Conservation (phyloP, 2,329 filamentous ascomycete species). For the Calonectria hongkongensis region DNA sequence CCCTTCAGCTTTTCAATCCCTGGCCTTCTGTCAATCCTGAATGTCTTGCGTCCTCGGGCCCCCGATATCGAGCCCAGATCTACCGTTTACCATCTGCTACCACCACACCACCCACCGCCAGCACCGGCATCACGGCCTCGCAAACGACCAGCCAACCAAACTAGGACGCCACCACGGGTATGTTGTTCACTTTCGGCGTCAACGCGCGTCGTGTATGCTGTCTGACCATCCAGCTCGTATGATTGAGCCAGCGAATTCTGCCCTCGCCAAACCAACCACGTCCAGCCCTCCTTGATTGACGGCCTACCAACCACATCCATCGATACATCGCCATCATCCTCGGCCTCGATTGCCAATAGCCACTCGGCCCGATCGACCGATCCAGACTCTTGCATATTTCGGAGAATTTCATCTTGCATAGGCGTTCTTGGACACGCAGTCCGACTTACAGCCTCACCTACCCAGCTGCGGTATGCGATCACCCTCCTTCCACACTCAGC, state of each 20-base stretch:
- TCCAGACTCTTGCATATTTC: conserved; percentile 9
- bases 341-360: not conserved
- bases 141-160: conserved; percentile 29
- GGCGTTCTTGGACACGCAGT: not conserved
- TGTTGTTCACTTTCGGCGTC: not conserved
- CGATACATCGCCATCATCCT: conserved; percentile 4
- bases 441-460: conserved; percentile 18
- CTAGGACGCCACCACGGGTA: not conserved
- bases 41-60: not conserved
- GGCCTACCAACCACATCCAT: conserved; percentile 16
- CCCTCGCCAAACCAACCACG: conserved; percentile 15
- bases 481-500: conserved; percentile 16
- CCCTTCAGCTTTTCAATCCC: not conserved
- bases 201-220: conserved; percentile 6
- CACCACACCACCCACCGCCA: conserved; percentile 24
- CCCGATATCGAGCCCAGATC: not conserved
- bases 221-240: conserved; percentile 10
- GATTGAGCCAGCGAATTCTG: conserved; percentile 6
- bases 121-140: conserved; percentile 26
- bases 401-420: conserved; percentile 27
- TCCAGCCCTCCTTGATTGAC: not conserved
- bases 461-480: conserved; percentile 14
- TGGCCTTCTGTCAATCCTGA: conserved; percentile 5
- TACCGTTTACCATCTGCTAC: conserved; percentile 16
- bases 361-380: not conserved